Evolutionary conservation across 768 basidiomycete species (phyloP).

Genomic region (Collybia sordida): DNA sequence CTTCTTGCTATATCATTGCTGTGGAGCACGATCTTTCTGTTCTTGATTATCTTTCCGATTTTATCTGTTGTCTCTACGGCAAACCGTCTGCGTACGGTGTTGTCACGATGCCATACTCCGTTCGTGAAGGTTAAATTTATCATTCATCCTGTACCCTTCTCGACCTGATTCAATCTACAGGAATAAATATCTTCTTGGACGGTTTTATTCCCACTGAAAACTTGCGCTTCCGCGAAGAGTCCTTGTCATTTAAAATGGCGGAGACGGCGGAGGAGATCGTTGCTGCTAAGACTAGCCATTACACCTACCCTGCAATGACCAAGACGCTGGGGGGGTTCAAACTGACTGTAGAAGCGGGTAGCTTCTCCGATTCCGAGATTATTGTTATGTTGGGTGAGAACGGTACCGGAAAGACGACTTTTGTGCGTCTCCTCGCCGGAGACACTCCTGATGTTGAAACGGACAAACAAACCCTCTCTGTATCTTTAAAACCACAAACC

Average conservation of each 20-base stretch:
- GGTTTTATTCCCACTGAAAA: slow-evolving; percentile 99
- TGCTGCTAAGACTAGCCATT: slow-evolving; percentile 84
- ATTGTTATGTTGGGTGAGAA: slow-evolving; percentile 99
- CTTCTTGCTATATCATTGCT: slow-evolving; percentile 90
- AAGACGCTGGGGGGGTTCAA: slow-evolving; percentile 97
- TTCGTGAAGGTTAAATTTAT: slow-evolving; percentile 78
- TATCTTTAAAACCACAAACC: slow-evolving; percentile 98
- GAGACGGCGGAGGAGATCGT: slow-evolving; percentile 93
- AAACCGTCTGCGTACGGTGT: slow-evolving; percentile 98
- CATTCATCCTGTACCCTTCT: slow-evolving; percentile 1
- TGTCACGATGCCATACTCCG: slow-evolving; percentile 98
- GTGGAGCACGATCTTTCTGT: slow-evolving; percentile 99
- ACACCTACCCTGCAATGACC: slow-evolving; percentile 93
- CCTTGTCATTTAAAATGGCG: slow-evolving; percentile 94
- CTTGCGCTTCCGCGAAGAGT: slow-evolving; percentile 95
- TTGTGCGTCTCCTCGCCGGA: slow-evolving; percentile 92
- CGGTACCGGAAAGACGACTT: slow-evolving; percentile 98
- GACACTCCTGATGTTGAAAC: slow-evolving; percentile 86
- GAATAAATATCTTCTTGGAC: slow-evolving; percentile 99
- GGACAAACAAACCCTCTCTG: slow-evolving; percentile 76
- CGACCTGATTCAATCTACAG: slow-evolving; percentile 33
- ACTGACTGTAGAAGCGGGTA: slow-evolving; percentile 85
- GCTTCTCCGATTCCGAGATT: slow-evolving; percentile 99
- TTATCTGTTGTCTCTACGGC: slow-evolving; percentile 96
- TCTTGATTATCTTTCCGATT: slow-evolving; percentile 97